Conservation (phyloP, 1,284 basidiomycete genomes). For the Ustilago curta region DNA sequence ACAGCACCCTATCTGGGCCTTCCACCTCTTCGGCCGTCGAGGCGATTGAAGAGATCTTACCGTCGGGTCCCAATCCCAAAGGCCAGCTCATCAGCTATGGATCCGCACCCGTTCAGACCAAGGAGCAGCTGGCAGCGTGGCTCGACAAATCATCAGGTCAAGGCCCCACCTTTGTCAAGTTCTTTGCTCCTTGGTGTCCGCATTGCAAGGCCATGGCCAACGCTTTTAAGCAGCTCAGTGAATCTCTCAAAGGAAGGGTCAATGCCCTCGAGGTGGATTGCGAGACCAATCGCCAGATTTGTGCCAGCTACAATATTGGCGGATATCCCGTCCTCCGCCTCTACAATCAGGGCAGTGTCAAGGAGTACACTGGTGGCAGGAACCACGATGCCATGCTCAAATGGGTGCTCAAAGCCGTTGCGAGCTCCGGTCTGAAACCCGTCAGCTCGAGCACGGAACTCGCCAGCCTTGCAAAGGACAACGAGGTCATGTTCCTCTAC, state of each 20-base stretch:
- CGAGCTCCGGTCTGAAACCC: conserved; percentile 38
- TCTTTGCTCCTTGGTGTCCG: conserved; percentile 68
- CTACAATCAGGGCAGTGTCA: conserved; percentile 57
- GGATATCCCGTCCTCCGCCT: conserved; percentile 62
- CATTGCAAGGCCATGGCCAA: conserved; percentile 66
- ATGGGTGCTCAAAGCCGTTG: conserved; percentile 61
- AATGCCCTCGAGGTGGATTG: conserved; percentile 67
- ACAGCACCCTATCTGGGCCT: conserved; percentile 9
- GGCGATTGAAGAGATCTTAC: conserved; percentile 25
- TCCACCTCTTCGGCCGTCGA: conserved; percentile 17
- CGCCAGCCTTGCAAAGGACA: conserved; percentile 28
- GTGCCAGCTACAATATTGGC: conserved; percentile 46
- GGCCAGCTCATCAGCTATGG: conserved; percentile 60
- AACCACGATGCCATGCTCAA: conserved; percentile 58
- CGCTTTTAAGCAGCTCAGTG: conserved; percentile 53
- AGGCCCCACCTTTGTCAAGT: conserved; percentile 66
- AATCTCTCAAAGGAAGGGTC: conserved; percentile 56
- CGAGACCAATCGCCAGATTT: conserved; percentile 52
- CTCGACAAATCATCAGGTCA: conserved; percentile 54
- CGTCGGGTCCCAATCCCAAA: conserved; percentile 54
- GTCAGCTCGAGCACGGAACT: conserved; percentile 44
- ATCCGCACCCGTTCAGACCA: conserved; percentile 33
- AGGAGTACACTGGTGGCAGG: conserved; percentile 57
- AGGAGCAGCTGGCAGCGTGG: conserved; percentile 49
- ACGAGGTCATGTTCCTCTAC: conserved; percentile 64